Percentiles rank a stretch among this genome's conserved stretches.
phyloP scores from a whole-genome alignment of 495 filamentous ascomycete genomes.

The Penicillium verhagenii region DNA sequence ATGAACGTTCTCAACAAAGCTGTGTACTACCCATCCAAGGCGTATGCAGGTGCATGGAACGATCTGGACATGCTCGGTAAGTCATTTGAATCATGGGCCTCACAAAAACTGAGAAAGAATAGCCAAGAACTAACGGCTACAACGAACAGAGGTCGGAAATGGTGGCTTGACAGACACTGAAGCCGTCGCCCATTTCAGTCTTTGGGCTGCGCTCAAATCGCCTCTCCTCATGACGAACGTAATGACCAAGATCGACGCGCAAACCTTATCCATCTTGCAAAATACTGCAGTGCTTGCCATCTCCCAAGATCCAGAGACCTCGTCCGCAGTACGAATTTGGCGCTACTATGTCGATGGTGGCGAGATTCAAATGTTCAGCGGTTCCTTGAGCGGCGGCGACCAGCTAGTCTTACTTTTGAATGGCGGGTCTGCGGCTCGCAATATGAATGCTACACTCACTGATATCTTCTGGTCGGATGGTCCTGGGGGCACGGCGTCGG shows the following conservation, averaged over 20 bases:
- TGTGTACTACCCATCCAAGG: constrained; percentile 32
- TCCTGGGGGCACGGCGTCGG: constrained; percentile 35
- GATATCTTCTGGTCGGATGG: constrained; percentile 54
- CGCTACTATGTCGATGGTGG: constrained; percentile 34
- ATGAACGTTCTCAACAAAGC: constrained; percentile 53
- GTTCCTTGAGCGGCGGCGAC: constrained; percentile 39
- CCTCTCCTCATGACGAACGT: constrained; percentile 38
- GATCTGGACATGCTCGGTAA: constrained; percentile 54
- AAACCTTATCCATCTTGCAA: constrained; percentile 34
- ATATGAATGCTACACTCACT: constrained; percentile 50
- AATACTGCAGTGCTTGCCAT: constrained; percentile 48
- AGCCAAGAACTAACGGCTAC: too few species aligned
- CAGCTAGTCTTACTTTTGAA: constrained; percentile 53
- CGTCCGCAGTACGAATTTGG: constrained; percentile 39
- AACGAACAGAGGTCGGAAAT: constrained; percentile 61
- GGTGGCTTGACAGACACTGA: constrained; percentile 48
- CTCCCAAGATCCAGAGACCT: constrained; percentile 42
- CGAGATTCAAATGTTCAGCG: constrained; percentile 52
- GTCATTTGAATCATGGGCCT: too few species aligned
- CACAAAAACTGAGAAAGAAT: too few species aligned
- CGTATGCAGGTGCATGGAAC: constrained; percentile 34
- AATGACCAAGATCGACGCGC: constrained; percentile 25
- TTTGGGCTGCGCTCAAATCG: constrained; percentile 38
- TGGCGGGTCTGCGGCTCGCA: constrained; percentile 32
- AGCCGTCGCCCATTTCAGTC: constrained; percentile 32